Conservation (phyloP, 345 rosid genomes). For the Eucalyptus cloeziana region DNA sequence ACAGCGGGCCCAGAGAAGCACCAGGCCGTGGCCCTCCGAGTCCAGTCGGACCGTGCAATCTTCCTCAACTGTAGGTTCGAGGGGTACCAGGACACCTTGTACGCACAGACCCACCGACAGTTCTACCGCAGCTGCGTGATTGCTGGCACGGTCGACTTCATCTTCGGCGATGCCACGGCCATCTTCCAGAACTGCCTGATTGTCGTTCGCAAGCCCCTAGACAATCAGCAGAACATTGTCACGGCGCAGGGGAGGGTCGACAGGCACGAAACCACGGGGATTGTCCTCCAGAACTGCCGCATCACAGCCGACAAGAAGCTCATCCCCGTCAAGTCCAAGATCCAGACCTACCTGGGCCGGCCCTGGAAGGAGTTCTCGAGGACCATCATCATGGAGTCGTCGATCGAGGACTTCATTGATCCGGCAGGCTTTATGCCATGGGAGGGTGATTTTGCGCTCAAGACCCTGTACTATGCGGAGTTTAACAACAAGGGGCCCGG, state of each 20-base stretch:
- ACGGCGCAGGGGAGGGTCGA: slow-evolving; percentile 65
- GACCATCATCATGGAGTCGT: slow-evolving; percentile 65
- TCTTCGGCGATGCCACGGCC: slow-evolving; percentile 79
- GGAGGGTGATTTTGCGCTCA: slow-evolving; percentile 36
- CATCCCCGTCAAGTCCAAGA: slow-evolving; percentile 11
- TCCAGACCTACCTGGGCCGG: slow-evolving; percentile 65
- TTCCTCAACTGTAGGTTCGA: slow-evolving; percentile 77
- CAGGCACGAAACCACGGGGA: slow-evolving; percentile 51
- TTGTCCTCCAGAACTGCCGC: slow-evolving; percentile 59
- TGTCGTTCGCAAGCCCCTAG: slow-evolving; percentile 38
- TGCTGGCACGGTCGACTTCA: slow-evolving; percentile 68
- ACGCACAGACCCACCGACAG: slow-evolving; percentile 76
- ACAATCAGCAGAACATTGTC: slow-evolving; percentile 42
- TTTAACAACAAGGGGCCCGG: slow-evolving; percentile 57
- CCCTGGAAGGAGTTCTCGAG: slow-evolving; percentile 71
- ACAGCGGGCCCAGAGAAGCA: slow-evolving; percentile 66
- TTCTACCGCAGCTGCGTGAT: slow-evolving; percentile 63
- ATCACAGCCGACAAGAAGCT: slow-evolving; percentile 37
- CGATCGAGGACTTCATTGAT: slow-evolving; percentile 46
- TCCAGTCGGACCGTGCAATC: slow-evolving; percentile 49
- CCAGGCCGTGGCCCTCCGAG: slow-evolving; percentile 75
- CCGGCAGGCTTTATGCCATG: slow-evolving; percentile 71
- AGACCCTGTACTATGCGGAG: slow-evolving; percentile 58
- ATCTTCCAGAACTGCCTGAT: slow-evolving; percentile 72
- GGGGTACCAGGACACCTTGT: slow-evolving; percentile 62